Percentiles rank a stretch among this genome's conserved stretches.
These are phyloP conservation scores for Allium cepa DNA, from an alignment of 106 monocot genomes.

Conservation along the genomic window DNA sequence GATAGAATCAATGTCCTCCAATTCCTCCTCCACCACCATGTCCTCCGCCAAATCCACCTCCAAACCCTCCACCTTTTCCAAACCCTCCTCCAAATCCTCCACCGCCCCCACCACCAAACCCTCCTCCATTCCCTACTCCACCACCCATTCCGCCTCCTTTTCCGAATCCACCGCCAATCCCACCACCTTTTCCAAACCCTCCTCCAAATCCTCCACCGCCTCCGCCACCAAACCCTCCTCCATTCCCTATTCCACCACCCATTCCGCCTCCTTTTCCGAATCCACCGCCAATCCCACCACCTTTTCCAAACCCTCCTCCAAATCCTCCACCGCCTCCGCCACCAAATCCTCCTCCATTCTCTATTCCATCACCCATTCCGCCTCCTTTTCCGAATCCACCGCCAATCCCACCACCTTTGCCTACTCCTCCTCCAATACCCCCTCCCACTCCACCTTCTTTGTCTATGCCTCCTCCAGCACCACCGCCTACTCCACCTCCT, in stretches of 20 bases:
- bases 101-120: not conserved
- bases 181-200: not conserved
- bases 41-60: not conserved
- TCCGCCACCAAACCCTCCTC: not conserved
- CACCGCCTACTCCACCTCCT: not conserved
- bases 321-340: not conserved
- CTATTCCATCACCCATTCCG: not conserved
- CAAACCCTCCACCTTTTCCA: not conserved
- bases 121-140: not conserved
- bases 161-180: not conserved
- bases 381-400: not conserved
- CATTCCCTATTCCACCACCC: not conserved
- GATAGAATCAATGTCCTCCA: not conserved
- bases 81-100: not conserved
- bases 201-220: not conserved
- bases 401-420: constrained; percentile 1
- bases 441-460: not conserved
- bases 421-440: not conserved
- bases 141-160: not conserved
- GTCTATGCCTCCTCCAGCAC: not conserved
- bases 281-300: not conserved
- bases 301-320: not conserved
- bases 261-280: not conserved
- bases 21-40: not conserved
- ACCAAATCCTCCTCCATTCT: not conserved